These are phyloP conservation scores for Saccharomycopsis schoenii DNA, from an alignment of 805 yeast species.

Conservation along the genomic window DNA sequence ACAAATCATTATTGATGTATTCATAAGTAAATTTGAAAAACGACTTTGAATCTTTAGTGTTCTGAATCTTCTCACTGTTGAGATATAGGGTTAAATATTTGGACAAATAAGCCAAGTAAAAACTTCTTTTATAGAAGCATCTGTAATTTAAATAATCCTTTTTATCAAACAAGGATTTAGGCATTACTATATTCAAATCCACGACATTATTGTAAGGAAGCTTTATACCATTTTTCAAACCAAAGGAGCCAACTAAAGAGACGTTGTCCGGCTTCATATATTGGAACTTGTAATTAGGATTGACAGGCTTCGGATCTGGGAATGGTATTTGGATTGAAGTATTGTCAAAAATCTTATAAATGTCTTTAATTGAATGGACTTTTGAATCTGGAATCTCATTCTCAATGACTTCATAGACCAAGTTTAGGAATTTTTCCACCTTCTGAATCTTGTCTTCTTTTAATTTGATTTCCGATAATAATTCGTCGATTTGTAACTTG, in stretches of 20 bases:
- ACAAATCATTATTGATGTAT: conserved; percentile 63
- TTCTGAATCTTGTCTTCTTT: conserved; percentile 53
- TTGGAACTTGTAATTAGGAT: conserved; percentile 58
- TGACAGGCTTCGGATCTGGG: conserved; percentile 78
- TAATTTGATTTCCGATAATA: conserved; percentile 68
- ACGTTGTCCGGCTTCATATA: conserved; percentile 64
- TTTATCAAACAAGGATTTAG: conserved; percentile 58
- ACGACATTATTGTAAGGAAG: conserved; percentile 53
- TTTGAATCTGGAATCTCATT: neutral
- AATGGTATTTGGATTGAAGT: conserved; percentile 56
- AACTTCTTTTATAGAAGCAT: conserved; percentile 82
- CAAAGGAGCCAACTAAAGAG: conserved; percentile 81
- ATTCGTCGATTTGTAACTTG: conserved; percentile 89
- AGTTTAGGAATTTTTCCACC: conserved; percentile 68
- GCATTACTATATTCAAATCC: conserved; percentile 81
- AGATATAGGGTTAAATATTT: conserved; percentile 51
- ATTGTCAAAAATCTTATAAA: conserved; percentile 46
- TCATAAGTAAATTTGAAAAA: conserved; percentile 48
- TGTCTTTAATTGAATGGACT: conserved; percentile 38
- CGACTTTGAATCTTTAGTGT: neutral
- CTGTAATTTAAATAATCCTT: conserved; percentile 89
- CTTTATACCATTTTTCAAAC: conserved; percentile 70
- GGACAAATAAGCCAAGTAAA: conserved; percentile 72
- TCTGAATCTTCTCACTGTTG: conserved; percentile 28
- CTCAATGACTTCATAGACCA: conserved; percentile 40